These are phyloP conservation scores for Austroboletus niveus DNA, from an alignment of 1,284 basidiomycete species.

Conservation along the genomic window DNA sequence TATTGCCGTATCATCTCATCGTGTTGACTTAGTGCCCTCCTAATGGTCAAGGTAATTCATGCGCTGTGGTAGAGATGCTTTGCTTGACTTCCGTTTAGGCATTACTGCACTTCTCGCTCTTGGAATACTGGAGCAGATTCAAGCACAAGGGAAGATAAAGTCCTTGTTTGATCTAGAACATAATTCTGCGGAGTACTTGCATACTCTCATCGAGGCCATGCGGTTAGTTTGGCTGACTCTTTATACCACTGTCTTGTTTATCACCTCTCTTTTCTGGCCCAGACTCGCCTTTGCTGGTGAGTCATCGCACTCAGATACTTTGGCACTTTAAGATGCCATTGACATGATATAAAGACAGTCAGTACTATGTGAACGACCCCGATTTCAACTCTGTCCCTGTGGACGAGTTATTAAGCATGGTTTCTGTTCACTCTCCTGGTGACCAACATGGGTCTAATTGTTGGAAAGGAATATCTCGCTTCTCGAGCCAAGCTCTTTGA, in stretches of 20 bases:
- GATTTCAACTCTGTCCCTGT: conserved; percentile 73
- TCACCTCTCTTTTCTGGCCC: not conserved
- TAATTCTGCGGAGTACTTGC: conserved; percentile 86
- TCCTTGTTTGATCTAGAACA: conserved; percentile 80
- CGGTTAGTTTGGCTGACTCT: conserved; percentile 45
- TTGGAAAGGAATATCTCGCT: conserved; percentile 73
- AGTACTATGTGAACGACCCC: conserved; percentile 89
- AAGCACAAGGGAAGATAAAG: conserved; percentile 69
- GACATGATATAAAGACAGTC: conserved; percentile 56
- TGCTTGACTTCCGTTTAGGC: conserved; percentile 37
- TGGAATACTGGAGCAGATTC: conserved; percentile 87
- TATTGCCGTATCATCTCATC: not conserved
- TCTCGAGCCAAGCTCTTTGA: conserved; percentile 82
- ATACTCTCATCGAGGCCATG: conserved; percentile 82
- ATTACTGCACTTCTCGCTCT: conserved; percentile 91
- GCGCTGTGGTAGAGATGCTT: not conserved
- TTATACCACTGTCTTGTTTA: conserved; percentile 4
- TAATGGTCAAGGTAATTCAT: conserved; percentile 80
- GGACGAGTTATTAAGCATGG: conserved; percentile 77
- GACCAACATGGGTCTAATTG: not conserved
- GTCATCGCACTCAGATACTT: conserved; percentile 7
- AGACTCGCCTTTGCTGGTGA: conserved; percentile 77
- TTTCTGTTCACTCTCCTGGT: conserved; percentile 45
- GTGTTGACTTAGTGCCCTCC: conserved; percentile 70
- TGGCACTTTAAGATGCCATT: not conserved